Base-by-base conservation (phyloP, 805 yeast genomes). In the Saccharomyces kudriavzevii region DNA sequence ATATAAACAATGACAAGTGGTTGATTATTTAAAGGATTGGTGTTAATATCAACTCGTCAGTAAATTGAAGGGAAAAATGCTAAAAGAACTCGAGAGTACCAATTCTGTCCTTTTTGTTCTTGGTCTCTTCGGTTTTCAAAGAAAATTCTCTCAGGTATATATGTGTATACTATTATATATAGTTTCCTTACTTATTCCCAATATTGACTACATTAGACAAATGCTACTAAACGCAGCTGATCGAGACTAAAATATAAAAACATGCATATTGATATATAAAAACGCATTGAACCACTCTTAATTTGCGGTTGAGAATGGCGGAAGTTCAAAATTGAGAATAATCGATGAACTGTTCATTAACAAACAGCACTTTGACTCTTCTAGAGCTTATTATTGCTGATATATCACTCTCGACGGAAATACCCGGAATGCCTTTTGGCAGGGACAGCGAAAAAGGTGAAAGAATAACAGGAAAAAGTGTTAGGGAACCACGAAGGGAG, bases 1-100 rank as follows among this genome's bases (percentile, higher is more conserved):
- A 84, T 30, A 82, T 91, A 11, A 72, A 78, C 46, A 78, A 80
- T 40, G 89, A 89, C 66, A 73, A 70, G n/a, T 91, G 97, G 97
- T 65, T 85, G 40, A 50, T 35, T n/a, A 45, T 57, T 17, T 57
- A 45, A 49, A 22, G 27, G 43, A 35, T 35, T 35, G 3, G 11
- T 35, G 43, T 6, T 35, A 3, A 17, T 35, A 17, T 13, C 4
- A 17, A 11, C 13, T n/a, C 43, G 6, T 35, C 13, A 5, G 11
- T 5, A 5, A 5, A 35, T 17, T 20, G 24, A 17, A 6, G 4
- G 17, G 17, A 13, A 17, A 17, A 35, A 30, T 8, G n/a, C 17
- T 4, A 13, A 30, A 30, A 6, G 14, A 29, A 2, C 31, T 29
- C 13, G 4, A 29, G 14, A 29, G 31, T 11, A 10, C 14, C 31